Evolutionary conservation across 768 basidiomycete species (phyloP).

Genomic region (Phlebiopsis flavidoalba): DNA sequence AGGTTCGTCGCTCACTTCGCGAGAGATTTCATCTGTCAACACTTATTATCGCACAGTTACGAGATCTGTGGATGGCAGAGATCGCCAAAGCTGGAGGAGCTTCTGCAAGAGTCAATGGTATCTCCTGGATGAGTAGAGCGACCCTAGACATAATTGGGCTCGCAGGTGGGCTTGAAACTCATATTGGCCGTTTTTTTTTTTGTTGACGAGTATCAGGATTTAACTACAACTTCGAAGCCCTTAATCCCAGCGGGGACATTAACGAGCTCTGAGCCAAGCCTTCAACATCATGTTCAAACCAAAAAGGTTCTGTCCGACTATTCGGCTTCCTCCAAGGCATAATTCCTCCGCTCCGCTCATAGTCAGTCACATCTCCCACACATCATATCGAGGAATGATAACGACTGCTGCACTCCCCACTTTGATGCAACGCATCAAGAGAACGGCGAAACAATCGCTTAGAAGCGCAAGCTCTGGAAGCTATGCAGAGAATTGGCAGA

Average conservation of each 20-base stretch:
- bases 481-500: constrained; percentile 23
- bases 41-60: neutral
- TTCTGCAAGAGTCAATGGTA: constrained; percentile 38
- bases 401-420: neutral
- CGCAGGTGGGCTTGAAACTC: constrained; percentile 16
- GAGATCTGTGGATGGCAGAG: constrained; percentile 3
- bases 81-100: neutral
- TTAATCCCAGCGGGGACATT: constrained; percentile 20
- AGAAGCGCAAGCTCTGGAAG: constrained; percentile 7
- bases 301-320: neutral
- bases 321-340: constrained; percentile 11
- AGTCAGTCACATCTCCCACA: constrained; percentile 6
- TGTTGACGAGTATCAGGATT: constrained; percentile 21
- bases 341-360: constrained; percentile 20
- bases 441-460: neutral
- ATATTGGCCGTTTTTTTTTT: neutral
- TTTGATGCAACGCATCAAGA: too few species aligned
- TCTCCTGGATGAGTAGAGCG: constrained; percentile 53
- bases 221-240: constrained; percentile 28
- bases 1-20: constrained; percentile 24
- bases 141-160: constrained; percentile 38
- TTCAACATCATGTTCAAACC: constrained; percentile 22
- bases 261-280: constrained; percentile 28
- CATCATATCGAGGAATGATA: too few species aligned
- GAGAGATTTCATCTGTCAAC: neutral